Evolutionary conservation across 1,284 basidiomycete genomes (phyloP), one percentile per base, ranked within the genome.

Genomic region (Abortiporus biennis): DNA sequence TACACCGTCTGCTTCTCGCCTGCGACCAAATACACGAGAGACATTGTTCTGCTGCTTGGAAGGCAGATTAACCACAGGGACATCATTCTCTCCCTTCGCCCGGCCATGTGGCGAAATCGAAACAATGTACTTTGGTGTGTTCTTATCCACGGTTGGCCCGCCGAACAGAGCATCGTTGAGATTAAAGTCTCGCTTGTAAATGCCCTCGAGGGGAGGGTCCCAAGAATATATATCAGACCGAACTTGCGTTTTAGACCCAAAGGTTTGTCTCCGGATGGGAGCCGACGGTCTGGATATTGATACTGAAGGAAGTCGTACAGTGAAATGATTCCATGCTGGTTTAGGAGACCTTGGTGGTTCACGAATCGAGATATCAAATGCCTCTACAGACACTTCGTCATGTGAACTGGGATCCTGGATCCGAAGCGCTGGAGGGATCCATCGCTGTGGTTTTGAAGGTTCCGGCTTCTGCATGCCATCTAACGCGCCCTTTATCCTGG

Each of bases 401-500:
- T 37, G 36, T n/a, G 20, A 22, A 19, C 42, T 38, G 13, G 44
- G 47, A 6, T 50, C 16, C 34, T 50, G 47, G 2, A 59, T 54
- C 36, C 78, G 66, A 33, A 76, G 59, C 22, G 80, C 73, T 32
- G 81, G 80, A 31, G 80, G 76, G 6, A 79, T 54, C 80, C 80
- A 74, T 45, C 63, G 70, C 38, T 32, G 15, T 16, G 51, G 51
- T 24, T 53, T 56, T 3, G 48, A 42, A 16, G 49, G 45, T 20
- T 53, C 43, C 38, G 41, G 61, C 15, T 69, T 64, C 42, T 85
- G 79, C 75, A 88, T 85, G 29, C 74, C 75, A 56, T 80, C 75
- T 55, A 95, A 65, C 3, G 84, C 92, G 17, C 87, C 90, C 57
- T 87, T 92, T 54, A 96, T 91, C 22, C 91, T 77, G 4, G 86